Base-by-base conservation (phyloP, 2,329 filamentous ascomycete species). In the Trichoderma lentiforme region DNA sequence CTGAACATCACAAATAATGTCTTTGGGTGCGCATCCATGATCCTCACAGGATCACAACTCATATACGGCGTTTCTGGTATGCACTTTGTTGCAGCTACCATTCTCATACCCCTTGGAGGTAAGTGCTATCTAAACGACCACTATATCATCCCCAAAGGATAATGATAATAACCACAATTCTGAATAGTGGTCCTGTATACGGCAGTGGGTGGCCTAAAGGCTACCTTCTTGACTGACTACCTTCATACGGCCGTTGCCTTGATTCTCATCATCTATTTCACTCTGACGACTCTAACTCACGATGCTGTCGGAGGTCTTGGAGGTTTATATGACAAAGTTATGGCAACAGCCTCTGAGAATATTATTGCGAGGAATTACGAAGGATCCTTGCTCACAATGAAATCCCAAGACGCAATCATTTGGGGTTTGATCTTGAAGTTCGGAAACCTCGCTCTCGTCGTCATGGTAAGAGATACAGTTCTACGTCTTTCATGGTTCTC, bases 321-420 rank as follows among this genome's bases (percentile, higher is more conserved):
- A 36, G 68, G 68, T 3, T 58, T 71, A 30, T 71, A 71, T 64
- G 68, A 71, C 56, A 71, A 64, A 34, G 32, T 71, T 14, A 30
- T 64, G 24, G 68, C 68, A 30, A 71, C 68, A 3, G 68, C 68
- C 15, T 64, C 68, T 1, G 60, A 71, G n/a, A 71, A 71, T 43
- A 30, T 71, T 3, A 71, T 71, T 36, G 12, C 60, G 11, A 26
- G 68, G 30, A 71, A 71, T 14, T 71, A 71, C 2, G 24, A 71
- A 43, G 68, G 68, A 26, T 71, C 68, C 6, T 51, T 71, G 32
- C 68, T 71, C n/a, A 71, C 68, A n/a, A 71, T 71, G 68, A 71
- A 71, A 26, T 71, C 68, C 4, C 9, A 56, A 4, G 68, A 71
- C 3, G n/a, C 68, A 8, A 71, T 71, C 1, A 58, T 71, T 9